Base-by-base conservation (phyloP, 805 yeast genomes). In the Wickerhamomyces xylosicus region DNA sequence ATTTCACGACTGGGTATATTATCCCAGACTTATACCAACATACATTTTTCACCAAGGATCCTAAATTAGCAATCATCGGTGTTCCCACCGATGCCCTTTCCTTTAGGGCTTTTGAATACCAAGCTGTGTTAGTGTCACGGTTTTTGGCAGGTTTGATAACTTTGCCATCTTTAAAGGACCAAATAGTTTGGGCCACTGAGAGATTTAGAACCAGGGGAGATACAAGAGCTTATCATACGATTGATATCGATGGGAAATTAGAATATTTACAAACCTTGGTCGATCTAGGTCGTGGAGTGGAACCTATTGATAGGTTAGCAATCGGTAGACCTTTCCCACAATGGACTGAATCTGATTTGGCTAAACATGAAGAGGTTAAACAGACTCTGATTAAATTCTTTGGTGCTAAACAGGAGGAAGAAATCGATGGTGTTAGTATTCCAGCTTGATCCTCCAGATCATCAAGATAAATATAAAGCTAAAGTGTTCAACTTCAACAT, bases 61-160 rank as follows among this genome's bases (percentile, higher is more conserved):
- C 64, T 2, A 39, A 50, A 11, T 39, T 64, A n/a, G 46, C 63
- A 1, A 49, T 59, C 39, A 57, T 63, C 8, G 69, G 70, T 9
- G 54, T 58, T 4, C 61, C 64, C 36, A 52, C 57, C 1, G 66
- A 63, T 28, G 68, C 64, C 2, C 50, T 66, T 19, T 57, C 66
- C 0, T 64, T 65, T 45, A 52, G 65, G 35, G 63, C 58, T 2
- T 66, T 61, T 47, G 70, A 66, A 43, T 64, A 56, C 48, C 71
- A 66, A 44, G 64, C 67, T 1, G 58, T 61, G 1, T 39, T 59
- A 13, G 61, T 61, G 1, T 50, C 68, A 2, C 44, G 67, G 22
- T 55, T 54, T 33, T 50, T 57, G 31, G 47, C 61, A 1, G 64
- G 62, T 5, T 51, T 59, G 40, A 48, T 54, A 2, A 33, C 44